Evolutionary conservation across 768 basidiomycete species (phyloP), one percentile per base, ranked within the genome.

Genomic region (Roridomyces roridus): DNA sequence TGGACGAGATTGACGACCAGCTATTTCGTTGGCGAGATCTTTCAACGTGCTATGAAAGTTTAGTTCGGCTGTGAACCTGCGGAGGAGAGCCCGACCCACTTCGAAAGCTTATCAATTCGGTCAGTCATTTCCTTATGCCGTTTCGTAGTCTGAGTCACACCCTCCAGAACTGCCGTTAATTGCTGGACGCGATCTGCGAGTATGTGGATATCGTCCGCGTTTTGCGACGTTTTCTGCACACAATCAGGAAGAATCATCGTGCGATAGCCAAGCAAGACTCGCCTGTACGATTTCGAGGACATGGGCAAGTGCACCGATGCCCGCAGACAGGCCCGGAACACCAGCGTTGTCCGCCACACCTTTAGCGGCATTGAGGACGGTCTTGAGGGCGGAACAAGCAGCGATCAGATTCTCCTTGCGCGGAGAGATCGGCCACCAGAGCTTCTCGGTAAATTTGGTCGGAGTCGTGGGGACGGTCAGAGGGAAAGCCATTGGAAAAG

Each of bases 181-280:
- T 44, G 10, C 4, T 41, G 17, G 14, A 52, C 36, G 6, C 41
- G 51, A 15, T 40, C 28, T 23, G 51, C 17, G 3, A 59, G 51
- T 42, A 44, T 35, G 35, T 59, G 44, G 17, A 52, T 37, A 18
- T 48, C 37, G n/a, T 47, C 46, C 17, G 46, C 46, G 26, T 56
- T 56, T 31, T 47, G 45, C 17, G 35, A 12, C 35, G 28, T 56
- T 56, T 48, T 56, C 54, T 56, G n/a, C 18, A 6, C 12, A 14
- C 21, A 17, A 4, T 43, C 28, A n/a, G 11, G n/a, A 14, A 20
- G 24, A 6, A 43, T 23, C 24, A 43, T 5, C 28, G 24, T 26
- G n/a, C 42, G 9, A 3, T n/a, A n/a, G n/a, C n/a, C n/a, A n/a
- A n/a, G n/a, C n/a, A n/a, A n/a, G n/a, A n/a, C n/a, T n/a, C n/a